Evolutionary conservation across 371 early-diverging fungal species (phyloP).

Genomic region (Mucor piriformis): DNA sequence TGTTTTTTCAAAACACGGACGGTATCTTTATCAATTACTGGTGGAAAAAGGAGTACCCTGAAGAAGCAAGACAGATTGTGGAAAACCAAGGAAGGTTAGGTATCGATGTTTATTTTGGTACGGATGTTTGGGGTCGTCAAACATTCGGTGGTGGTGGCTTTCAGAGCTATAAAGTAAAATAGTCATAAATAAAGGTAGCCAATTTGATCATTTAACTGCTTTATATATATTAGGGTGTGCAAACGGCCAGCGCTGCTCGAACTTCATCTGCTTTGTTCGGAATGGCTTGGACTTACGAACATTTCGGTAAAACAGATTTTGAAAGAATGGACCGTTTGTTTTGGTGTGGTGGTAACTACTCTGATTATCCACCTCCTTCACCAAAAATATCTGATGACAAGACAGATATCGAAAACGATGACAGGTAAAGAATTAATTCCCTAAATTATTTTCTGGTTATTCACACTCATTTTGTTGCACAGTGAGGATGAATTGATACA

Average conservation of each 20-base stretch:
- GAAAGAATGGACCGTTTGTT: constrained; percentile 54
- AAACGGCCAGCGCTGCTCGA: constrained; percentile 40
- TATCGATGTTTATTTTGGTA: constrained; percentile 61
- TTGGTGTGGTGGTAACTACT: constrained; percentile 49
- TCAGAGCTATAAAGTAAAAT: constrained; percentile 37
- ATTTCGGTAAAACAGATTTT: constrained; percentile 47
- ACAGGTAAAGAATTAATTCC: constrained; percentile 9
- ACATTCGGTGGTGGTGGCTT: constrained; percentile 68
- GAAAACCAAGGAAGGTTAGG: constrained; percentile 29
- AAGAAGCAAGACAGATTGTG: constrained; percentile 34
- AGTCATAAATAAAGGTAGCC: background rate
- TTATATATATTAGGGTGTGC: constrained; percentile 32
- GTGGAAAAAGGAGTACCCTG: constrained; percentile 54
- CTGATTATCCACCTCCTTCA: constrained; percentile 25
- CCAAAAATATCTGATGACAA: background rate
- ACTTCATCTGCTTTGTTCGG: constrained; percentile 65
- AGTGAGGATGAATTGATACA: constrained; percentile 25
- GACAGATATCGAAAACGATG: constrained; percentile 9
- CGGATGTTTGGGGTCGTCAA: constrained; percentile 69
- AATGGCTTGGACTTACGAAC: constrained; percentile 64
- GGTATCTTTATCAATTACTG: constrained; percentile 68
- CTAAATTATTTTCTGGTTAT: background rate
- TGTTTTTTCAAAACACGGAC: constrained; percentile 57
- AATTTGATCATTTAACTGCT: background rate
- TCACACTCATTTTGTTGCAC: background rate